Evolutionary conservation across 371 early-diverging fungal species (phyloP), one percentile per base, ranked within the genome.

Genomic region (Circinella umbellata): DNA sequence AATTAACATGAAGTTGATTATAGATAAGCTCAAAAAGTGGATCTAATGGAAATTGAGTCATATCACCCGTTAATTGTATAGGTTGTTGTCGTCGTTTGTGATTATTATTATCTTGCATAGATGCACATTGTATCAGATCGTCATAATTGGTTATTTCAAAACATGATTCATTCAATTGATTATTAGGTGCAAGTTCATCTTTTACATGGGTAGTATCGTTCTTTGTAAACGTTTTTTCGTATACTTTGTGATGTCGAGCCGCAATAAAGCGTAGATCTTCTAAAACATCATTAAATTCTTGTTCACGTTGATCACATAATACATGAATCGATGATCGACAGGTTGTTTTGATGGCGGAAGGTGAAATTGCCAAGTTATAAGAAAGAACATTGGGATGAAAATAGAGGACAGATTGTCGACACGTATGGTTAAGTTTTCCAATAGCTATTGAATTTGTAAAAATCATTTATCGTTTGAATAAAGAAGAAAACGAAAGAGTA

Each of bases 351-450:
- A 57, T 57, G 1, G 57, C 20, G 0, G 34, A 17, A 13, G 57
- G 57, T 8, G 57, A 27, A 7, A 57, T 34, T 5, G 57, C 57
- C 11, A 57, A n/a, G 14, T 57, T 57, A 27, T 57, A 57, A 5
- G 57, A 27, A 34, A 57, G 57, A 11, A 57, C 57, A n/a, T 57
- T 57, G 11, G 57, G 57, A 34, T 57, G 57, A 14, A 57, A 57
- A n/a, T 57, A 57, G 5, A 57, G 14, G 27, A 57, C 27, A 27
- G 57, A 18, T 57, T 57, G 5, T 34, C 57, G 57, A 57, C 57
- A 57, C 1, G 27, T 34, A 34, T 18, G 6, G 11, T 7, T 34
- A 4, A 57, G 14, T 57, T 57, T 57, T 34, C 57, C 57, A 34
- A 57, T 57, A n/a, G 57, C 57, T 5, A 57, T 57, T 34, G 57